Conservation (phyloP, 2,329 filamentous ascomycete species). For the Colletotrichum cuscutae region DNA sequence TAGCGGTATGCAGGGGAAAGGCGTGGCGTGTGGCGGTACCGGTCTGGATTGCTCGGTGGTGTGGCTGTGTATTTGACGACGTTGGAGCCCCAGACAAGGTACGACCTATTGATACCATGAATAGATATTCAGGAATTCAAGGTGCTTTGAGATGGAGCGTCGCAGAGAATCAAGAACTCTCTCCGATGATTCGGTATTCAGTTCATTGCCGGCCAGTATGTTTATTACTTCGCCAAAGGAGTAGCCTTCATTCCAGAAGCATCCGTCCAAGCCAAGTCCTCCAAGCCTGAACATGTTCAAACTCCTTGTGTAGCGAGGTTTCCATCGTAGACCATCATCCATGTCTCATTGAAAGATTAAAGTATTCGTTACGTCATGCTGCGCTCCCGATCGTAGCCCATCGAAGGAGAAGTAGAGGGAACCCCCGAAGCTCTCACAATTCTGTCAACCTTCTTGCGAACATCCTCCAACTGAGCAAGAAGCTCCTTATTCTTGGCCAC, state of each 20-base stretch:
- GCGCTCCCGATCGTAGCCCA: no score
- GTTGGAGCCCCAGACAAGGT: background rate
- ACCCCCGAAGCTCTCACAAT: background rate
- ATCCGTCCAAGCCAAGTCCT: background rate
- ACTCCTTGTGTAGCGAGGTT: background rate
- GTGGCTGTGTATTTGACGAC: background rate
- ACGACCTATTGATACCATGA: no score
- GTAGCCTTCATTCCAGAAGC: background rate
- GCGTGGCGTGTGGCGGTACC: background rate
- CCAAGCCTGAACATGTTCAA: background rate
- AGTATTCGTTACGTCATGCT: no score
- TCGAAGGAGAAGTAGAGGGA: background rate
- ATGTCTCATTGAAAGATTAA: background rate
- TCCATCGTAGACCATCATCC: background rate
- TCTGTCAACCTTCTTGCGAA: background rate
- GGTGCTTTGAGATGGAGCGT: background rate
- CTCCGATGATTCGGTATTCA: no score
- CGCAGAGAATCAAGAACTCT: background rate
- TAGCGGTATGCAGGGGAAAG: background rate
- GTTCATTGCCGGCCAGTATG: background rate
- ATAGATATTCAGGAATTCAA: background rate
- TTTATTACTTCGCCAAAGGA: background rate
- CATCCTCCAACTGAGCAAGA: background rate
- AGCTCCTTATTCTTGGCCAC: background rate
- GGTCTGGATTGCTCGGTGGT: background rate